Percentiles rank a stretch among this genome's conserved stretches.
phyloP scores from a whole-genome alignment of 441 rosid genomes.

The Macaranga tanarius region DNA sequence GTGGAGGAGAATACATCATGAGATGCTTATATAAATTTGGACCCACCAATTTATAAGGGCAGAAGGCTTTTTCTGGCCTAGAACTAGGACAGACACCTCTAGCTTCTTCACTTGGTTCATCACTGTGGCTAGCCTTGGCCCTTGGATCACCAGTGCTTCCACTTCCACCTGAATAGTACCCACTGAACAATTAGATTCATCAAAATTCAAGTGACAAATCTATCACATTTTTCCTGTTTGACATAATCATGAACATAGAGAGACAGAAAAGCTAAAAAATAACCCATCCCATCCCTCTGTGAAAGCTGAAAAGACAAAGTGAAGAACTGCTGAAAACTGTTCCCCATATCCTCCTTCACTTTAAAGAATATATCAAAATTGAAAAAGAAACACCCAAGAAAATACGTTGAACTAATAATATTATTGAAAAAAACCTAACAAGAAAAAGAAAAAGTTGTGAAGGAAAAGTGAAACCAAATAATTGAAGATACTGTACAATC shows the following conservation, averaged over 20 bases:
- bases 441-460: background rate
- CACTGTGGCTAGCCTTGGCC: constrained; percentile 75
- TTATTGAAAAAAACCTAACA: background rate
- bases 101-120: constrained; percentile 90
- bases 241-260: background rate
- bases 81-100: constrained; percentile 75
- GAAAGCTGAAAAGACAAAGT: constrained; percentile 1
- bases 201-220: background rate
- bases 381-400: background rate
- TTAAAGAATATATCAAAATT: background rate
- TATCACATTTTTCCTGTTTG: background rate
- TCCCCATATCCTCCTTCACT: no score
- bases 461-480: background rate
- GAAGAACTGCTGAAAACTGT: background rate
- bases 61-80: constrained; percentile 76
- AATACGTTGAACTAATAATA: background rate
- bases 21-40: background rate
- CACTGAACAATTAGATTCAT: background rate
- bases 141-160: constrained; percentile 82
- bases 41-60: constrained; percentile 60
- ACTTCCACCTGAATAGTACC: constrained; percentile 64
- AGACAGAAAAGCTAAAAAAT: background rate
- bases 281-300: background rate
- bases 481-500: background rate
- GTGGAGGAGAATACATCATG: constrained; percentile 3